These are phyloP conservation scores for Asterophora parasitica DNA, from an alignment of 768 basidiomycete species.

Conservation along the genomic window DNA sequence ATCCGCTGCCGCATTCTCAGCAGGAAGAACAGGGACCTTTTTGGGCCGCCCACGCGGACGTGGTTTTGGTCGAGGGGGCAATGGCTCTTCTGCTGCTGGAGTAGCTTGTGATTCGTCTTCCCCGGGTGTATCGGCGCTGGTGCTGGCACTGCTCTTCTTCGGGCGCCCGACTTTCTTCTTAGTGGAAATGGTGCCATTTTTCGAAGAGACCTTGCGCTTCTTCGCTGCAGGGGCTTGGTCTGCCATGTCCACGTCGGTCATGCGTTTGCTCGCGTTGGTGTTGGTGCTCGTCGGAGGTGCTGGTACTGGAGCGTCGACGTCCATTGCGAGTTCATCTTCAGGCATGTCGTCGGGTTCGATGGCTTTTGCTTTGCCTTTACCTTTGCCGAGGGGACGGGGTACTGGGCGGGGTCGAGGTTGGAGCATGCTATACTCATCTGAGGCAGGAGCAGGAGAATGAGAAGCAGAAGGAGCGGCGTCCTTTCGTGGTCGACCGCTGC, in stretches of 20 bases:
- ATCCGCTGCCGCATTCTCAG: too few species aligned
- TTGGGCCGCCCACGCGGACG: constrained; percentile 2
- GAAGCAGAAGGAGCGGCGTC: neutral
- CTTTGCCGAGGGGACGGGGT: constrained; percentile 18
- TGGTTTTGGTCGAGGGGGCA: neutral
- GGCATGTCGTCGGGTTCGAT: neutral
- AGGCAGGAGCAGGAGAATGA: neutral
- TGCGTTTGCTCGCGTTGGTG: constrained; percentile 2
- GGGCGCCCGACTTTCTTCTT: neutral
- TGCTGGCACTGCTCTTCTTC: neutral
- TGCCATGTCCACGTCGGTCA: neutral
- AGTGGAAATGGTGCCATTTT: neutral
- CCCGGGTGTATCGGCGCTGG: neutral
- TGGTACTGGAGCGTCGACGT: neutral
- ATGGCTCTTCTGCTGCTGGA: too few species aligned
- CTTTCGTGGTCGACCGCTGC: constrained; percentile 9
- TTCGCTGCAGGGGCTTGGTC: constrained; percentile 5
- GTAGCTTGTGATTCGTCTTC: too few species aligned
- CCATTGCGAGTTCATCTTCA: too few species aligned
- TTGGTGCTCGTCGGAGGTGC: neutral
- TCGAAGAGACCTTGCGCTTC: constrained; percentile 9
- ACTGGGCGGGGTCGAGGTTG: constrained; percentile 7
- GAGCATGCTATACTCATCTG: neutral
- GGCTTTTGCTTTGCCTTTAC: constrained; percentile 20
- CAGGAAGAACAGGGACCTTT: neutral